Base-by-base conservation (phyloP, 805 yeast genomes). In the Candida gorgasii region DNA sequence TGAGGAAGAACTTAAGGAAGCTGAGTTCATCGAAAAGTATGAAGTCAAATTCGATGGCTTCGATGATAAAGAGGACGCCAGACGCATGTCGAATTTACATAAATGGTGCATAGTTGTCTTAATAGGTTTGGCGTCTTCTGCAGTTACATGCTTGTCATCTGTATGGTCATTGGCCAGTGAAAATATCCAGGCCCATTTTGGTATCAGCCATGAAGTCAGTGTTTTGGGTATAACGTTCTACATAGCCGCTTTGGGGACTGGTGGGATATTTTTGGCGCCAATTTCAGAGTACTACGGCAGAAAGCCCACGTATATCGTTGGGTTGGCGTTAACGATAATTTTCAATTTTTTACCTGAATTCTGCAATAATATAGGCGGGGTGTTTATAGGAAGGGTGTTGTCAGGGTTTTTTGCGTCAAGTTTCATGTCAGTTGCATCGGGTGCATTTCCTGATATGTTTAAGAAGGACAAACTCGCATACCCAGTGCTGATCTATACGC, bases 201-300 rank as follows among this genome's bases (percentile, higher is more conserved):
- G 45, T 8, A 45, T 60, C 1, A 43, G 57, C 24, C 60, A 54
- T 36, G 64, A 57, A 39, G 58, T 58, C 5, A 49, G 54, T 20
- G 49, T 55, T 7, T 45, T 61, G 12, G 65, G 65, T 7, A 58
- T 61, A 6, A 54, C 65, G 14, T 42, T 55, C n/a, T 62, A 48
- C 42, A 58, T 60, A 17, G 52, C 54, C 53, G 59, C 59, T 4
- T 45, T 62, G 30, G 66, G 66, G 12, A 49, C 52, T 6, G 65
- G 67, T 6, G 62, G 62, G 1, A 51, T 60, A 19, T 58, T 62
- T 39, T 50, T 84, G 43, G 84, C 89, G 2, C 76, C 78, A 39
- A 54, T 78, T 11, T 79, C 86, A 15, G 93, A 86, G 56, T 61
- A 78, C 24, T 65, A 72, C 46, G 93, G 93, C 1, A 67, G 93